Conservation (phyloP, 345 rosid genomes). For the Moricandia moricandioides region DNA sequence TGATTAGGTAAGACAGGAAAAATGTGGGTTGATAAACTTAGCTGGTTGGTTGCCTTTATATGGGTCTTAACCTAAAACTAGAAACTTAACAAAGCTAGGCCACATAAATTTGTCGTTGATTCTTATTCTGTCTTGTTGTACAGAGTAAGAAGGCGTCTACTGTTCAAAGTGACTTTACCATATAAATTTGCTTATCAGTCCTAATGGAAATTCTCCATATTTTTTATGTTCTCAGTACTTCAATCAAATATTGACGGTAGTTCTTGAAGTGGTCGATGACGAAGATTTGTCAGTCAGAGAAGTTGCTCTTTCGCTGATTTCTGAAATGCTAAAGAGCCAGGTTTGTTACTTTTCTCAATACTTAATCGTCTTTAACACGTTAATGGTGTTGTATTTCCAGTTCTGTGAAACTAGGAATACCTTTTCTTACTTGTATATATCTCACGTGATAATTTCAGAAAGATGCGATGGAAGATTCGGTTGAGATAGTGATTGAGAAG, state of each 20-base stretch:
- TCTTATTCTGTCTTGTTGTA: background rate
- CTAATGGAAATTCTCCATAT: conserved; percentile 5
- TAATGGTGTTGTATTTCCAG: background rate
- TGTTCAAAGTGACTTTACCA: conserved; percentile 19
- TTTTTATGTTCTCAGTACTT: conserved; percentile 66
- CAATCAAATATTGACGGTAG: conserved; percentile 93
- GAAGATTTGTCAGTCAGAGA: conserved; percentile 69
- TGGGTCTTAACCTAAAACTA: background rate
- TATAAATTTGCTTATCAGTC: background rate
- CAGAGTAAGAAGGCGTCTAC: background rate
- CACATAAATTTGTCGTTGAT: conserved; percentile 2
- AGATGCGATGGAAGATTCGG: conserved; percentile 81
- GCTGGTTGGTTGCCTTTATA: conserved; percentile 11
- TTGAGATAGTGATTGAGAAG: conserved; percentile 90
- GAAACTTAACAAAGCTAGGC: conserved; percentile 12
- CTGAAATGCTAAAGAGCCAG: conserved; percentile 89
- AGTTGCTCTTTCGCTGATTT: conserved; percentile 67
- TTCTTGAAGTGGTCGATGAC: conserved; percentile 89
- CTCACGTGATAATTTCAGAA: conserved; percentile 52
- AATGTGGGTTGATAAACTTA: background rate
- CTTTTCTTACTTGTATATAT: conserved; percentile 25
- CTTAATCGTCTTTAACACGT: background rate
- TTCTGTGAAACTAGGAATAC: background rate
- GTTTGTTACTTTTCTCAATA: conserved; percentile 38
- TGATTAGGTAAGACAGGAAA: conserved; percentile 1